Evolutionary conservation across 2,329 filamentous ascomycete genomes (phyloP).

Genomic region (Sarocladium brachiariae): DNA sequence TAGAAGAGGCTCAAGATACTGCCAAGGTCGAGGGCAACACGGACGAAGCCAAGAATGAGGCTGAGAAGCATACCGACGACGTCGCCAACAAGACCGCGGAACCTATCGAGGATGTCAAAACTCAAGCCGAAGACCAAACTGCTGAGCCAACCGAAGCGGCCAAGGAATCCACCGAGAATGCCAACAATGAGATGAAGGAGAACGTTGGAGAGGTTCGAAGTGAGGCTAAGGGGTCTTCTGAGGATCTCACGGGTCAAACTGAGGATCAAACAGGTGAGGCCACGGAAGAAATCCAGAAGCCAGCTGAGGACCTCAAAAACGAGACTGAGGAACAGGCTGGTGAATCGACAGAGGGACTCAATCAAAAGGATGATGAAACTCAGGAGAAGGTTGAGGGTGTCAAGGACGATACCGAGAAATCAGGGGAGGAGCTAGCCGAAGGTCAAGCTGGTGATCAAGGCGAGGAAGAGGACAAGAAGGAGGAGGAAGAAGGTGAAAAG

Average conservation of each 20-base stretch:
- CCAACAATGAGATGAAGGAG: conserved; percentile 15
- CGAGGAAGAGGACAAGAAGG: conserved; percentile 10
- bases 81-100: conserved; percentile 13
- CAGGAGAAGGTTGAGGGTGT: conserved; percentile 13
- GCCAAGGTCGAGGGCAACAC: conserved; percentile 10
- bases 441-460: conserved; percentile 9
- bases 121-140: conserved; percentile 1
- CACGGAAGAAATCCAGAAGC: not conserved
- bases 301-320: not conserved
- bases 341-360: conserved; percentile 12
- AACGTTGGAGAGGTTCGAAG: conserved; percentile 5
- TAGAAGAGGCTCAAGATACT: not conserved
- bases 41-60: conserved; percentile 12
- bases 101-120: not conserved
- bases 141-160: not conserved
- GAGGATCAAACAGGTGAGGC: conserved; percentile 9
- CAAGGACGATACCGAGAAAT: conserved; percentile 9
- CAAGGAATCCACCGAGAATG: conserved; percentile 9
- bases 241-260: conserved; percentile 11
- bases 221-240: not conserved
- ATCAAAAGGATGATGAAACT: conserved; percentile 12
- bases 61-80: conserved; percentile 11
- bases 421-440: conserved; percentile 10
- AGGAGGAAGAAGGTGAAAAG: conserved; percentile 17
- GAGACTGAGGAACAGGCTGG: conserved; percentile 11